phyloP scores from a whole-genome alignment of 1,139 yeast genomes.

The Pichia sp. region DNA sequence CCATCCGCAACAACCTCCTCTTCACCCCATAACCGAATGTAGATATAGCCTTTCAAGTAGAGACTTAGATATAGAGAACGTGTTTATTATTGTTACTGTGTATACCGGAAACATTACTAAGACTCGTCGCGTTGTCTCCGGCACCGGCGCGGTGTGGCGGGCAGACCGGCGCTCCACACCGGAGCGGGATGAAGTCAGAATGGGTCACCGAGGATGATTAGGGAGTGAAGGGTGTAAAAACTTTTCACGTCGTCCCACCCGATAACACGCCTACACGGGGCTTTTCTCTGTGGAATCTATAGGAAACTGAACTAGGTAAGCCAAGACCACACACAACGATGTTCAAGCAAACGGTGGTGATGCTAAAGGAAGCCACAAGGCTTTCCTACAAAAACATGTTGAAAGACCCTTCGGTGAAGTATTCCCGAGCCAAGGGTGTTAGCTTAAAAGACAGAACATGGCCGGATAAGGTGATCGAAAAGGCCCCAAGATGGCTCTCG shows the following conservation, averaged over 20 bases:
- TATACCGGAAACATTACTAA: slow-evolving; percentile 17
- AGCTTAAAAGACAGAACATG: slow-evolving; percentile 75
- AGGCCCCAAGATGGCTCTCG: slow-evolving; percentile 95
- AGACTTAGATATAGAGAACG: no score
- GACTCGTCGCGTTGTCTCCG: background rate
- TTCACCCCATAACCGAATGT: background rate
- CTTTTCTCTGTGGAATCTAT: no score
- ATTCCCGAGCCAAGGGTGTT: slow-evolving; percentile 62
- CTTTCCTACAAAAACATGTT: slow-evolving; percentile 41
- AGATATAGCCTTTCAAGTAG: background rate
- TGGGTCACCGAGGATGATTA: background rate
- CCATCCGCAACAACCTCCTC: slow-evolving; percentile 35
- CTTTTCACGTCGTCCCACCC: background rate
- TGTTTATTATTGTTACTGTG: no score
- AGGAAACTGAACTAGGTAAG: background rate
- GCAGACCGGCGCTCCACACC: background rate
- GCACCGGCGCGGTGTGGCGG: background rate
- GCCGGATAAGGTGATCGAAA: slow-evolving; percentile 73
- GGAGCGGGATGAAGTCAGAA: background rate
- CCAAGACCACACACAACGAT: slow-evolving; percentile 13
- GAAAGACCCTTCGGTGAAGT: slow-evolving; percentile 75
- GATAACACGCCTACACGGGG: background rate
- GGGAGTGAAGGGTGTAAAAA: background rate
- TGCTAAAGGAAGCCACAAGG: slow-evolving; percentile 27
- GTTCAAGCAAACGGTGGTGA: slow-evolving; percentile 28